Percentiles rank a stretch among this genome's conserved stretches.
Evolutionary conservation across 805 yeast species (phyloP).

Genomic region (Candida awuae): DNA sequence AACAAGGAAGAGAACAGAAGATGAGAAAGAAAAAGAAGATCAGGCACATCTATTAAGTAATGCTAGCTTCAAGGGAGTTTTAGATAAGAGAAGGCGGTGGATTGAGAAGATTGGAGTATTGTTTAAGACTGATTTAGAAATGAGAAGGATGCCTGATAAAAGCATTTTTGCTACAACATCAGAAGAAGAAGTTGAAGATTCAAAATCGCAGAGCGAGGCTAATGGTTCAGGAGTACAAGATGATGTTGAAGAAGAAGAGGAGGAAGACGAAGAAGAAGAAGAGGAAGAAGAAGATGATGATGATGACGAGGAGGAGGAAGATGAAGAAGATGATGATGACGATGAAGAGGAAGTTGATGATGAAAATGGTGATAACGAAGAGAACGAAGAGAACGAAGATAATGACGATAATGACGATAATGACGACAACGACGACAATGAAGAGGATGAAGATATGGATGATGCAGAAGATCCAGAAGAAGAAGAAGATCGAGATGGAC

Average conservation of each 20-base stretch:
- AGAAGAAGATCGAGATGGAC: slow-evolving; percentile 1
- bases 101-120: slow-evolving; percentile 81
- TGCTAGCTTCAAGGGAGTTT: slow-evolving; percentile 65
- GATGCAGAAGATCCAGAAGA: background rate
- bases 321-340: slow-evolving; percentile 13
- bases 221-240: slow-evolving; percentile 18
- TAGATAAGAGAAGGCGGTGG: slow-evolving; percentile 88
- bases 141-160: slow-evolving; percentile 68
- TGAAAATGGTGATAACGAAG: slow-evolving; percentile 9
- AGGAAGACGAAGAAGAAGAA: slow-evolving; percentile 15
- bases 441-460: background rate
- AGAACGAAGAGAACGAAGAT: slow-evolving; percentile 23
- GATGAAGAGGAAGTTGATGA: slow-evolving; percentile 13
- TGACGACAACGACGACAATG: background rate
- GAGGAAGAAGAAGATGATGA: slow-evolving; percentile 15
- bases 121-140: slow-evolving; percentile 56
- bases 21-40: slow-evolving; percentile 20
- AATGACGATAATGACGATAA: slow-evolving; percentile 7
- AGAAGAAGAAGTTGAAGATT: slow-evolving; percentile 23
- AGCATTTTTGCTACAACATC: slow-evolving; percentile 53
- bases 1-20: slow-evolving; percentile 29
- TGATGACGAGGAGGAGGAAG: slow-evolving; percentile 15
- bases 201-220: slow-evolving; percentile 11
- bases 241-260: slow-evolving; percentile 9
- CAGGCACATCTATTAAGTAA: slow-evolving; percentile 62